These are phyloP conservation scores for Nakazawaea peltata DNA, from an alignment of 805 yeast genomes.

Conservation along the genomic window DNA sequence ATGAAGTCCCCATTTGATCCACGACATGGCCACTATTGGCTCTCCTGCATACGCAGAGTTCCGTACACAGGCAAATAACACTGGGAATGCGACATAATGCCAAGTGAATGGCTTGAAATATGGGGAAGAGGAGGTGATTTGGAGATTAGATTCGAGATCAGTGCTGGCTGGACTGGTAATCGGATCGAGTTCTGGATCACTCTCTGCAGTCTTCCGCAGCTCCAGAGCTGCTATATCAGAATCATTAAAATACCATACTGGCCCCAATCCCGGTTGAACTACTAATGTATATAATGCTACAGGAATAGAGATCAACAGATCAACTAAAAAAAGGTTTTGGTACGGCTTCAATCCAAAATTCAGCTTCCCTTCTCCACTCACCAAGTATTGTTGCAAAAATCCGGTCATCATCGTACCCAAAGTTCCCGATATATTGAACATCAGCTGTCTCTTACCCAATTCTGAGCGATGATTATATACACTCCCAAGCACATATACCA, in stretches of 20 bases:
- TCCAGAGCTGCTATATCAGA: conserved; percentile 36
- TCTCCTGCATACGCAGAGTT: conserved; percentile 25
- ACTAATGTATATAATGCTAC: conserved; percentile 34
- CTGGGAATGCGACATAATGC: conserved; percentile 39
- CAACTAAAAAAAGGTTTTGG: conserved; percentile 40
- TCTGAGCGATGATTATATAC: conserved; percentile 28
- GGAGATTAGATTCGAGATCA: no score
- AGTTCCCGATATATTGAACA: conserved; percentile 26
- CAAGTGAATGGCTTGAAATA: conserved; percentile 40
- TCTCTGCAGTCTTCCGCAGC: no score
- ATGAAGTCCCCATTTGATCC: conserved; percentile 27
- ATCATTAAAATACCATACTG: conserved; percentile 31
- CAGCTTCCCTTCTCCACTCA: conserved; percentile 16
- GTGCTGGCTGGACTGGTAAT: no score
- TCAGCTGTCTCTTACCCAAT: conserved; percentile 26
- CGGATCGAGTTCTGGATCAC: no score
- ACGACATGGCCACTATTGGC: conserved; percentile 35
- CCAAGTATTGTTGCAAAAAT: conserved; percentile 27
- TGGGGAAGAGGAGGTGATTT: no score
- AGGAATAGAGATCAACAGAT: conserved; percentile 28
- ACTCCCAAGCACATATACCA: conserved; percentile 33
- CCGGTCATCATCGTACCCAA: conserved; percentile 29
- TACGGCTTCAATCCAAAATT: conserved; percentile 23
- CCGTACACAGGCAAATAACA: conserved; percentile 28
- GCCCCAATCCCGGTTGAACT: conserved; percentile 30